Conservation (phyloP, 2,329 filamentous ascomycete genomes). For the Nemania diffusa region DNA sequence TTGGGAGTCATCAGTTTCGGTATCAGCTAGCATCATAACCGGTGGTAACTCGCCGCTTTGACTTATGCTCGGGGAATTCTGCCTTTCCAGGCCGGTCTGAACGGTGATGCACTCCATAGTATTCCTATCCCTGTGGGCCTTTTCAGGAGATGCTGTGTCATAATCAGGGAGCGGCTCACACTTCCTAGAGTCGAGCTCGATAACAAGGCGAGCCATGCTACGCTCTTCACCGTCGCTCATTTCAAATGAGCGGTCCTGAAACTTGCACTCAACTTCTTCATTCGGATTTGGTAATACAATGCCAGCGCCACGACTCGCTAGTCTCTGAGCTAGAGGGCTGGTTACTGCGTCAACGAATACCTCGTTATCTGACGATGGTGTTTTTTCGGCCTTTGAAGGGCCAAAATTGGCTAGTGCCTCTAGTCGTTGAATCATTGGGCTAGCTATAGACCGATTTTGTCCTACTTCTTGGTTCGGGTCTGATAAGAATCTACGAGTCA, state of each 20-base stretch:
- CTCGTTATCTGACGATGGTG: slow-evolving; percentile 58
- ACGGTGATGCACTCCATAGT: slow-evolving; percentile 43
- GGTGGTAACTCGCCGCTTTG: slow-evolving; percentile 27
- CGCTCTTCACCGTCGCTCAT: slow-evolving; percentile 56
- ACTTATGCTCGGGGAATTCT: slow-evolving; percentile 7
- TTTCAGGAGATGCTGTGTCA: slow-evolving; percentile 47
- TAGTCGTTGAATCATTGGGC: slow-evolving; percentile 18
- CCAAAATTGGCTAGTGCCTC: slow-evolving; percentile 35
- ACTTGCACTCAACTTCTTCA: not conserved
- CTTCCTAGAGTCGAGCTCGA: slow-evolving; percentile 60
- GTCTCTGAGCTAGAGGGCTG: slow-evolving; percentile 53
- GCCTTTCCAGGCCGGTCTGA: slow-evolving; percentile 25
- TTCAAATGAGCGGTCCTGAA: slow-evolving; percentile 47
- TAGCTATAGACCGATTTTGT: not conserved
- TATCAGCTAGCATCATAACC: slow-evolving; percentile 29
- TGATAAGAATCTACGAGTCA: not conserved
- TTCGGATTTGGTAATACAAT: slow-evolving; percentile 14
- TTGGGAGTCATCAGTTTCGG: slow-evolving; percentile 36
- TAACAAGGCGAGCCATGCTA: slow-evolving; percentile 59
- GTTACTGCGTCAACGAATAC: slow-evolving; percentile 62
- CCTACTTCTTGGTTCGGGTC: not conserved
- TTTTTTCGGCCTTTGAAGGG: slow-evolving; percentile 46
- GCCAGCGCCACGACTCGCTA: slow-evolving; percentile 42
- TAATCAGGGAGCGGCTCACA: slow-evolving; percentile 46
- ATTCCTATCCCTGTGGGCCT: slow-evolving; percentile 31